Conservation (phyloP, 2,329 filamentous ascomycete genomes). For the Talaromyces amestolkiae region DNA sequence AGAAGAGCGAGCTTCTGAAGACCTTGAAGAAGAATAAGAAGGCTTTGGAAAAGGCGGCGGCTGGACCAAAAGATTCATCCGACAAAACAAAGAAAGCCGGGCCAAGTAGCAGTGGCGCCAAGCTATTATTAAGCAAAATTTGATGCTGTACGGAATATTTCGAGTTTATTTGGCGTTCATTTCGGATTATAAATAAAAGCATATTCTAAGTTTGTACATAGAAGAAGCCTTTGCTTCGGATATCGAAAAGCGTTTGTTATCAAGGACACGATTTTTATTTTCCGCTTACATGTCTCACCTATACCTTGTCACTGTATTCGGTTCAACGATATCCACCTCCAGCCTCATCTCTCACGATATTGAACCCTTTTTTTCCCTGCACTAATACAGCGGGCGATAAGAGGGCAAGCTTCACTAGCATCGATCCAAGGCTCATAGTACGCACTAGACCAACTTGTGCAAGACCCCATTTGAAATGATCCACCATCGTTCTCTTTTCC, state of each 20-base stretch:
- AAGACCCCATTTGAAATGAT: neutral
- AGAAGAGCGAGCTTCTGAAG: slow-evolving; percentile 65
- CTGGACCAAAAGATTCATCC: slow-evolving; percentile 53
- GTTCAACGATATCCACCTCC: neutral
- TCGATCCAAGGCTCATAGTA: neutral
- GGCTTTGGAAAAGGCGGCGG: slow-evolving; percentile 59
- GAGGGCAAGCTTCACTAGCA: neutral
- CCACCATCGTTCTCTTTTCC: neutral
- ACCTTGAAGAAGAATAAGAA: slow-evolving; percentile 71
- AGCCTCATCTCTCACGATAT: neutral
- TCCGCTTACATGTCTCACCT: neutral
- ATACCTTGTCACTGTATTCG: neutral
- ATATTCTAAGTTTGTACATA: slow-evolving; percentile 15
- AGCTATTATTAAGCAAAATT: slow-evolving; percentile 39
- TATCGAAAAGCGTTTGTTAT: neutral
- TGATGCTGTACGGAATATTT: slow-evolving; percentile 20
- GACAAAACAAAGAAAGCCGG: slow-evolving; percentile 37
- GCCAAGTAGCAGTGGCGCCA: slow-evolving; percentile 48
- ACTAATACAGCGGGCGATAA: neutral
- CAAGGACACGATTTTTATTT: neutral
- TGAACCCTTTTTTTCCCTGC: neutral
- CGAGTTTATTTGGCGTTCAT: neutral
- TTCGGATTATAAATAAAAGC: slow-evolving; percentile 12
- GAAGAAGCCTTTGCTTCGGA: slow-evolving; percentile 7
- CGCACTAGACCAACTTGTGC: neutral